Percentiles rank a stretch among this genome's conserved stretches.
These are phyloP conservation scores for Brassica cretica DNA, from an alignment of 345 rosid species.

Conservation along the genomic window DNA sequence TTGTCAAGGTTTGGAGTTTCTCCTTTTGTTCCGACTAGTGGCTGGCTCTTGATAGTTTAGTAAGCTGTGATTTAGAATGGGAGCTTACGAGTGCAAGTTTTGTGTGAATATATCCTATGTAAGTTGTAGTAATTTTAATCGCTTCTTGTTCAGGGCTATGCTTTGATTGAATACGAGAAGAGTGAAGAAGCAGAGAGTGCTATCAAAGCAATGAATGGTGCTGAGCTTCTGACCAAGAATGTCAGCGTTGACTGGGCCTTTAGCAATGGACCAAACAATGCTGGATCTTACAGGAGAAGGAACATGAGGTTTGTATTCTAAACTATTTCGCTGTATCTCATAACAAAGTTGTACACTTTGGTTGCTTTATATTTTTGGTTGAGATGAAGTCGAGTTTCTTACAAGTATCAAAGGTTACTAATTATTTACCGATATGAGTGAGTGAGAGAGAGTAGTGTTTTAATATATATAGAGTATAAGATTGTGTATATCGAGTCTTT, in stretches of 20 bases:
- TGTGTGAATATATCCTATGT: neutral
- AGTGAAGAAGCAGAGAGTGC: slow-evolving; percentile 74
- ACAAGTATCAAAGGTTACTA: neutral
- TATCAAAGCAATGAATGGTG: slow-evolving; percentile 61
- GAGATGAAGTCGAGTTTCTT: neutral
- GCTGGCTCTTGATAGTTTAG: neutral
- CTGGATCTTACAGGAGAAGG: slow-evolving; percentile 53
- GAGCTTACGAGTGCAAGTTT: neutral
- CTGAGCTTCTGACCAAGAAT: slow-evolving; percentile 57
- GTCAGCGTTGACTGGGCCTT: slow-evolving; percentile 79
- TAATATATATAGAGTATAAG: neutral
- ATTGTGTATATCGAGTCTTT: neutral
- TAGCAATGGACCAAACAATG: slow-evolving; percentile 60
- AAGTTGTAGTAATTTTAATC: neutral
- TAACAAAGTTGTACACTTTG: neutral
- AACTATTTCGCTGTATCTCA: neutral
- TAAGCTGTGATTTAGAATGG: slow-evolving; percentile 1
- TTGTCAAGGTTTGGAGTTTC: slow-evolving; percentile 60
- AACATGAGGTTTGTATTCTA: slow-evolving; percentile 56
- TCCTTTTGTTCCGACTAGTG: neutral
- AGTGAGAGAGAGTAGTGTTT: neutral
- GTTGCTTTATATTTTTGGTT: neutral
- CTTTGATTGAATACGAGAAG: slow-evolving; percentile 72
- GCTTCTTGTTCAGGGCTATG: slow-evolving; percentile 62
- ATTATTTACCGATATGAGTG: neutral